Conservation (phyloP, 148 eudicot species). For the Arbutus unedo region DNA sequence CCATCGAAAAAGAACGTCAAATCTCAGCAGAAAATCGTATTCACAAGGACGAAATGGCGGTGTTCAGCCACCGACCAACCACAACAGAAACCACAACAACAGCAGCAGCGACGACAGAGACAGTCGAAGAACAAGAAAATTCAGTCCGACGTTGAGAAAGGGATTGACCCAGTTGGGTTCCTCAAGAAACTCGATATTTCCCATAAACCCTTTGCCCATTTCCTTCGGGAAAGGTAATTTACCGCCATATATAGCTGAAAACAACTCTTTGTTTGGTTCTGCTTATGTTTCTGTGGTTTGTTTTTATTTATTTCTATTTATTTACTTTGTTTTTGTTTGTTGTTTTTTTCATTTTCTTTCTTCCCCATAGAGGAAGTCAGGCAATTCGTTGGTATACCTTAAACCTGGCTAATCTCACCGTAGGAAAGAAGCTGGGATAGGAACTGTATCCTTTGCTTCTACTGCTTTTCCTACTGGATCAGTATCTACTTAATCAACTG, state of each 20-base stretch:
- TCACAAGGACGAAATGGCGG: conserved; percentile 31
- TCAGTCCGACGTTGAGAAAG: conserved; percentile 30
- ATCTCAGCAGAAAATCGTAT: conserved; percentile 12
- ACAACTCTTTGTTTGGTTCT: not conserved
- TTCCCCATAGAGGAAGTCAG: too few species aligned
- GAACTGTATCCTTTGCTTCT: too few species aligned
- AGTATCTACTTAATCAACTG: too few species aligned
- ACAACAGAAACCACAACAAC: conserved; percentile 6
- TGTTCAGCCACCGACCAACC: conserved; percentile 41
- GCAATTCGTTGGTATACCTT: too few species aligned
- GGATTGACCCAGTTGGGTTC: conserved; percentile 87
- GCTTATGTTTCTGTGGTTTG: not conserved
- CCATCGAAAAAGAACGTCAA: conserved; percentile 1
- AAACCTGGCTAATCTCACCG: too few species aligned
- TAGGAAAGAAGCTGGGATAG: too few species aligned
- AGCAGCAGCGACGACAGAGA: conserved; percentile 18
- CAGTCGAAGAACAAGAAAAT: conserved; percentile 24
- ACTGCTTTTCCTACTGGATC: too few species aligned
- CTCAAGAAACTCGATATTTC: conserved; percentile 57
- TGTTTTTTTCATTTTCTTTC: too few species aligned
- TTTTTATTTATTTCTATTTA: not conserved
- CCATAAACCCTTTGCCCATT: conserved; percentile 68
- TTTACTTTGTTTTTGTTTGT: not conserved
- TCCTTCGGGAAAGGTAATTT: conserved; percentile 82
- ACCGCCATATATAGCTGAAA: not conserved